Conservation (phyloP, 768 basidiomycete species). For the Mycena leptocephala region DNA sequence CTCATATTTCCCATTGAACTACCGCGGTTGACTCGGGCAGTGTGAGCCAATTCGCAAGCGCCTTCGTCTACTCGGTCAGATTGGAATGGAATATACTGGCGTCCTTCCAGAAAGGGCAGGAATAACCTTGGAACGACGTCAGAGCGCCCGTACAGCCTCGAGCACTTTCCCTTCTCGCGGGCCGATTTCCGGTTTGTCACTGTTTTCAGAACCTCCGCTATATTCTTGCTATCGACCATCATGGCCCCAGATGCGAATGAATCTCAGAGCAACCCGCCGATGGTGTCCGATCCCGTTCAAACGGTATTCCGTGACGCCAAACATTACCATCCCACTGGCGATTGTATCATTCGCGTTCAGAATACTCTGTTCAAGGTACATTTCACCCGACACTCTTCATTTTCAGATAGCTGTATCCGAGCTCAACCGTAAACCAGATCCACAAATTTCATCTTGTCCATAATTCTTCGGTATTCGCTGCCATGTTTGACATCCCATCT, state of each 20-base stretch:
- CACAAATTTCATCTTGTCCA: slow-evolving; percentile 2
- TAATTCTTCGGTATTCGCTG: slow-evolving; percentile 7
- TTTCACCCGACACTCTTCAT: not conserved
- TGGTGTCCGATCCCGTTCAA: not conserved
- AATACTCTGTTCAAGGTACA: slow-evolving; percentile 3
- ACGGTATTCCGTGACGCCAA: not conserved
- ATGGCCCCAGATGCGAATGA: slow-evolving; percentile 1
- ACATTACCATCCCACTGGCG: slow-evolving; percentile 2
- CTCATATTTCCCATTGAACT: no score
- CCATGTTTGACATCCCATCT: slow-evolving; percentile 1
- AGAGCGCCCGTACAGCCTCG: not conserved
- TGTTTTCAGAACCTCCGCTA: not conserved
- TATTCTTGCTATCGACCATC: not conserved
- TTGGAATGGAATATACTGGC: no score
- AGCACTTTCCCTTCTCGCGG: not conserved
- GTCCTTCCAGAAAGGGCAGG: no score
- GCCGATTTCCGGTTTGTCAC: not conserved
- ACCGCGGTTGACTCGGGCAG: no score
- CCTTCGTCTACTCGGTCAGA: no score
- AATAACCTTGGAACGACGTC: no score
- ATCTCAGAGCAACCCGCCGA: not conserved
- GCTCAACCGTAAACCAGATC: slow-evolving; percentile 1
- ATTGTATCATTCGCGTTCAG: slow-evolving; percentile 7
- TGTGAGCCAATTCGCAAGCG: no score
- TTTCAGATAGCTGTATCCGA: not conserved